phyloP scores from a whole-genome alignment of 495 filamentous ascomycete genomes.

The Lophiostoma macrostomum region DNA sequence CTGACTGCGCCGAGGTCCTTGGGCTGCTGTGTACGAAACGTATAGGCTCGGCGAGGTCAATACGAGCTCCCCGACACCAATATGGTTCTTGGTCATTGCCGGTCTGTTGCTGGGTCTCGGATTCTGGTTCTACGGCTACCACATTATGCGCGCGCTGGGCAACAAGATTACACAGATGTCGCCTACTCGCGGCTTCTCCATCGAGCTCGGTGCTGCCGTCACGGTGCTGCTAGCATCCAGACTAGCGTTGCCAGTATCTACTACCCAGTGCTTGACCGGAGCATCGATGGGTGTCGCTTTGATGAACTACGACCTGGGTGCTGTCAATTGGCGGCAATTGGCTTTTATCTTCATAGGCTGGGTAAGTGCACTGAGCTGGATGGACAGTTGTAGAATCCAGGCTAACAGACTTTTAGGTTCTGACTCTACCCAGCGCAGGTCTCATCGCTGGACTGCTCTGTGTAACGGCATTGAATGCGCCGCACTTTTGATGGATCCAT shows the following conservation, averaged over 20 bases:
- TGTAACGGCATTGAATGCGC: constrained; percentile 54
- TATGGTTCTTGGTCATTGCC: constrained; percentile 65
- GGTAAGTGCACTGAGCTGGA: too few relatives aligned
- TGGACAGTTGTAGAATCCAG: too few relatives aligned
- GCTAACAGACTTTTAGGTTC: too few relatives aligned
- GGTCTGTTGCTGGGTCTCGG: constrained; percentile 57
- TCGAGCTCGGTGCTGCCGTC: constrained; percentile 67
- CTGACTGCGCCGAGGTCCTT: too few relatives aligned
- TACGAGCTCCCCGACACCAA: constrained; percentile 53
- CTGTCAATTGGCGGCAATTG: constrained; percentile 61
- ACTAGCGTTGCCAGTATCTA: constrained; percentile 57
- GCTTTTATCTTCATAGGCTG: constrained; percentile 56
- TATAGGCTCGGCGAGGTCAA: constrained; percentile 43
- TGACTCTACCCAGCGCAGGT: constrained; percentile 56
- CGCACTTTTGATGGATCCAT: too few relatives aligned
- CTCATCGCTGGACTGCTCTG: constrained; percentile 57
- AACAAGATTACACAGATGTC: constrained; percentile 69
- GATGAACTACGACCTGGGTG: constrained; percentile 55
- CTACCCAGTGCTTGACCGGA: constrained; percentile 61
- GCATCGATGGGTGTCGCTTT: constrained; percentile 62
- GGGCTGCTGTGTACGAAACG: constrained; percentile 30
- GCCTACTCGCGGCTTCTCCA: constrained; percentile 64
- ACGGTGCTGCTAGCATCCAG: constrained; percentile 65
- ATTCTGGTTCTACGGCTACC: constrained; percentile 68
- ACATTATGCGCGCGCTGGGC: constrained; percentile 67